Percentiles rank a stretch among this genome's conserved stretches.
Evolutionary conservation across 2,329 filamentous ascomycete species (phyloP).

Genomic region (Alternaria metachromatica): DNA sequence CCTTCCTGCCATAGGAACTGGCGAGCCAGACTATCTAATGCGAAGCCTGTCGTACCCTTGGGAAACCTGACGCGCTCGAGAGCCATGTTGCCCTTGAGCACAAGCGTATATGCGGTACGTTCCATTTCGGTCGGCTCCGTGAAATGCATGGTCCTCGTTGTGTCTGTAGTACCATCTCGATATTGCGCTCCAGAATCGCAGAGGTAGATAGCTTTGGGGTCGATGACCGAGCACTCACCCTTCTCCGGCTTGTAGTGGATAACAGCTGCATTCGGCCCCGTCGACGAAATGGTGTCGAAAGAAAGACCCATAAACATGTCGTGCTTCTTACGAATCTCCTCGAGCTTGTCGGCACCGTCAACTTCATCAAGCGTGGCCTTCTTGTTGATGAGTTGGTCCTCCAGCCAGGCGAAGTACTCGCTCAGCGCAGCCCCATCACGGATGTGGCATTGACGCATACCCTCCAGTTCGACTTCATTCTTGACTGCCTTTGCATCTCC

Average conservation of each 20-base stretch:
- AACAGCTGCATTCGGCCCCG: slow-evolving; percentile 87
- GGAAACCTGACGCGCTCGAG: slow-evolving; percentile 88
- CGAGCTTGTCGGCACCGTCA: slow-evolving; percentile 87
- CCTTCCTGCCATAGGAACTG: slow-evolving; percentile 94
- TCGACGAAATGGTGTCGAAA: slow-evolving; percentile 95
- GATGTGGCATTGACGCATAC: slow-evolving; percentile 93
- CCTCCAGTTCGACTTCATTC: slow-evolving; percentile 85
- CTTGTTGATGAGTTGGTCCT: slow-evolving; percentile 81
- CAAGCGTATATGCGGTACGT: slow-evolving; percentile 88
- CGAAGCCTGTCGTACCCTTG: slow-evolving; percentile 93
- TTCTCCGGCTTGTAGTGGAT: slow-evolving; percentile 93
- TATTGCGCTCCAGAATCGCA: slow-evolving; percentile 99
- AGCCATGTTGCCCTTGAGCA: slow-evolving; percentile 91
- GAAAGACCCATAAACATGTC: slow-evolving; percentile 87
- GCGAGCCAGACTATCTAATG: slow-evolving; percentile 84
- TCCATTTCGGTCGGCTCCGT: slow-evolving; percentile 83
- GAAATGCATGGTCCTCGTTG: slow-evolving; percentile 92
- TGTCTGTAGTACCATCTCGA: slow-evolving; percentile 93
- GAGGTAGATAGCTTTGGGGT: slow-evolving; percentile 85
- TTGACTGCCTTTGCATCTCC: slow-evolving; percentile 93
- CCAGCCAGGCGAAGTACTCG: slow-evolving; percentile 96
- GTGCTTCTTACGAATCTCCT: slow-evolving; percentile 72
- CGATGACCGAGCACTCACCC: slow-evolving; percentile 80
- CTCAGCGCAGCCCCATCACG: slow-evolving; percentile 89
- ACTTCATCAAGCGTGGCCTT: slow-evolving; percentile 83